Evolutionary conservation across 306 rosid species (phyloP).

Genomic region (Canavalia gladiata): DNA sequence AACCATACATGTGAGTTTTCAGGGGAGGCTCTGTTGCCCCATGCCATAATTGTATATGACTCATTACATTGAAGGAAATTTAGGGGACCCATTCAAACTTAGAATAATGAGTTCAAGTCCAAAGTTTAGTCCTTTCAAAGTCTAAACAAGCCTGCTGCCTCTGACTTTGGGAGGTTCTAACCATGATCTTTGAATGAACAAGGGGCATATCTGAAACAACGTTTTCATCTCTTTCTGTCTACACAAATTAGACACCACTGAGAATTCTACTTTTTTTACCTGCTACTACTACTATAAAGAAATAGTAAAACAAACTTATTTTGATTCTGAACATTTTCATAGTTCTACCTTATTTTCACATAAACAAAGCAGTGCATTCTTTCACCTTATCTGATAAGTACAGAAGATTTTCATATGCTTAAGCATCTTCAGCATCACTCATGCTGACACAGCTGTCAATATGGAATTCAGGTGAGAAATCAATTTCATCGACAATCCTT

Average conservation of each 20-base stretch:
- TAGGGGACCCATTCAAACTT: background rate
- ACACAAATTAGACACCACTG: background rate
- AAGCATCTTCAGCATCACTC: slow-evolving; percentile 72
- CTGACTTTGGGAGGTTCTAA: background rate
- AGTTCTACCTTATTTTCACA: slow-evolving; percentile 36
- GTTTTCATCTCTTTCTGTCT: background rate
- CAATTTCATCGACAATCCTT: slow-evolving; percentile 71
- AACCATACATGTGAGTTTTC: too few species aligned
- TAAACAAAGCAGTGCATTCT: background rate
- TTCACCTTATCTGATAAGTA: slow-evolving; percentile 27
- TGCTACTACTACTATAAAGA: slow-evolving; percentile 11
- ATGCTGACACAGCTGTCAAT: slow-evolving; percentile 55
- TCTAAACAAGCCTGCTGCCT: background rate
- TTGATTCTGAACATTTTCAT: slow-evolving; percentile 21
- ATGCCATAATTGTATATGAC: too few species aligned
- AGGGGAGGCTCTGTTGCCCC: background rate
- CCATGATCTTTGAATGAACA: background rate
- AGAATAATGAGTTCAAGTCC: background rate
- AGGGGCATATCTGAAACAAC: background rate
- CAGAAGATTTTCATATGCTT: slow-evolving; percentile 34
- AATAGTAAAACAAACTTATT: slow-evolving; percentile 11
- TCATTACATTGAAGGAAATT: background rate
- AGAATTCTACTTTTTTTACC: background rate
- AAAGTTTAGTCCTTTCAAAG: background rate
- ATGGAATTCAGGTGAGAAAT: slow-evolving; percentile 60